Conservation (phyloP, 306 rosid genomes). For the Cicer cuneatum region DNA sequence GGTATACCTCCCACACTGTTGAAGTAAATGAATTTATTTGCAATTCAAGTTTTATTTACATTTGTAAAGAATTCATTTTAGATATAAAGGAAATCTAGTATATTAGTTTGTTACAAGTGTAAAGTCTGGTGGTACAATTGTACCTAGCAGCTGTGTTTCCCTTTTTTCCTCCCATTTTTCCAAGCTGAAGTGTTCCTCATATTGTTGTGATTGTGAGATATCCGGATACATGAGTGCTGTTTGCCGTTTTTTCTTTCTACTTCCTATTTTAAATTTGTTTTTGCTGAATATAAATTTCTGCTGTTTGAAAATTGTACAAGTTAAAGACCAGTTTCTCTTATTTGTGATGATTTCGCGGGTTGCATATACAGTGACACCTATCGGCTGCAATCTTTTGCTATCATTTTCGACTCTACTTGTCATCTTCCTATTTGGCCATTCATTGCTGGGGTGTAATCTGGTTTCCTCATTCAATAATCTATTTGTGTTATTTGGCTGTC, state of each 20-base stretch:
- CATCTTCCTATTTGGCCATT: background rate
- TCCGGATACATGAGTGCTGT: background rate
- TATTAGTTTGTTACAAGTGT: conserved; percentile 43
- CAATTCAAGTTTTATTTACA: conserved; percentile 18
- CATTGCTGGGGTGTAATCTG: no score
- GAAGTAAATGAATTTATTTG: conserved; percentile 27
- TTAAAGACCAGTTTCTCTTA: conserved; percentile 15
- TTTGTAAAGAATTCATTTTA: conserved; percentile 50
- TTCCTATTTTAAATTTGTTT: conserved; percentile 2
- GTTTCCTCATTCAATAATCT: background rate
- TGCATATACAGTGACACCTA: conserved; percentile 6
- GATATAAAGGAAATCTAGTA: conserved; percentile 36
- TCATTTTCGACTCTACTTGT: background rate
- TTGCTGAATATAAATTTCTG: background rate
- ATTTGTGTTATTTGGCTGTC: background rate
- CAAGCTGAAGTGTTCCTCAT: conserved; percentile 34
- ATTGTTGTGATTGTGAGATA: conserved; percentile 38
- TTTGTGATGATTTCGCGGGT: conserved; percentile 3
- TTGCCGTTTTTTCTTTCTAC: background rate
- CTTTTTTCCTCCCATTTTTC: conserved; percentile 26
- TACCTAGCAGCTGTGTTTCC: conserved; percentile 30
- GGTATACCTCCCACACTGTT: conserved; percentile 32
- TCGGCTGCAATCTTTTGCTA: background rate
- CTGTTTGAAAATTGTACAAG: conserved; percentile 4
- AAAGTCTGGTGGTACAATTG: conserved; percentile 32